A percentile compares a stretch with the other conserved stretches of the same genome.
Evolutionary conservation across 2,329 filamentous ascomycete genomes (phyloP).

Genomic region (Aspergillus ibericus): DNA sequence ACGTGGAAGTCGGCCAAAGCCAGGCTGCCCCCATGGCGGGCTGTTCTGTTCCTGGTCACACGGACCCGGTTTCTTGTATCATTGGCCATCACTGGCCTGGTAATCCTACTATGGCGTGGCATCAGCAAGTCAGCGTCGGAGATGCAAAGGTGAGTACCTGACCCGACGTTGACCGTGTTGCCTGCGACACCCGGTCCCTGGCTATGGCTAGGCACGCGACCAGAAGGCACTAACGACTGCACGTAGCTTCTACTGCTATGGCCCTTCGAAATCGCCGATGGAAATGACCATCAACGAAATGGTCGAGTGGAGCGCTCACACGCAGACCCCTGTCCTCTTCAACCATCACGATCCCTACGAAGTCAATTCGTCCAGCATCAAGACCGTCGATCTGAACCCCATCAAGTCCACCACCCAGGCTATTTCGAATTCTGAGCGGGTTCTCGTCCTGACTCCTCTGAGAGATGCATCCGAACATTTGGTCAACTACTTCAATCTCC

Average conservation of each 20-base stretch:
- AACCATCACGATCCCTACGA: conserved; percentile 89
- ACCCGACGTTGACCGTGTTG: neutral
- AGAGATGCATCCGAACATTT: conserved; percentile 84
- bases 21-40: conserved; percentile 73
- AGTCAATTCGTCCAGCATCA: conserved; percentile 77
- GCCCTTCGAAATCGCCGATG: conserved; percentile 91
- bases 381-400: conserved; percentile 78
- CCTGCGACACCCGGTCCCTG: conserved; percentile 2
- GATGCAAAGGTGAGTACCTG: conserved; percentile 75
- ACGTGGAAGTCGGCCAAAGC: conserved; percentile 89
- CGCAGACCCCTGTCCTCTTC: conserved; percentile 91
- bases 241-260: conserved; percentile 92
- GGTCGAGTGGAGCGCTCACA: conserved; percentile 81
- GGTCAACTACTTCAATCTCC: conserved; percentile 87
- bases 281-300: conserved; percentile 92
- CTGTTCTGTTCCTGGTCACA: conserved; percentile 68
- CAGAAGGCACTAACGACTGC: conserved; percentile 16
- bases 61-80: conserved; percentile 76
- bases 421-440: conserved; percentile 74
- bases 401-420: conserved; percentile 80
- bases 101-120: conserved; percentile 85
- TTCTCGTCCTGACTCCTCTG: conserved; percentile 89
- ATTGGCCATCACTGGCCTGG: conserved; percentile 66
- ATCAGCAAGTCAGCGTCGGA: conserved; percentile 77
- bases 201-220: neutral